Evolutionary conservation across 345 rosid genomes (phyloP).

Genomic region (Atalantia buxifolia): DNA sequence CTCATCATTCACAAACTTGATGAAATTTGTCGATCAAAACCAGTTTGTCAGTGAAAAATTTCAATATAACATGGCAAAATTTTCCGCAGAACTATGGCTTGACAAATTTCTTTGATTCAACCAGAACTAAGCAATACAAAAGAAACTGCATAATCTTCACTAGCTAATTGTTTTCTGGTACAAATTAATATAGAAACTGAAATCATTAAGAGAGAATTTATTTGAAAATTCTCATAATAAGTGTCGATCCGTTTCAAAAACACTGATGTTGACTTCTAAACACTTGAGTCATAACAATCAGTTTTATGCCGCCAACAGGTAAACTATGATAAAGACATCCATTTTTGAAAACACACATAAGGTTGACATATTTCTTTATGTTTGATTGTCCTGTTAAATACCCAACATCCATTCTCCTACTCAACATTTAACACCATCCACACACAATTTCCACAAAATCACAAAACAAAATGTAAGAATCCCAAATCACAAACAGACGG

Average conservation of each 20-base stretch:
- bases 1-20: background rate
- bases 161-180: background rate
- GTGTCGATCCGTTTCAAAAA: background rate
- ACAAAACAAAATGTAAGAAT: background rate
- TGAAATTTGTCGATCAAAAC: background rate
- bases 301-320: background rate
- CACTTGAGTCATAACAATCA: background rate
- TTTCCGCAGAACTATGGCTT: background rate
- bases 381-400: background rate
- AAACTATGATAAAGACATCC: background rate
- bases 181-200: background rate
- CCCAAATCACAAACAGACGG: background rate
- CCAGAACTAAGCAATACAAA: background rate
- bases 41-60: background rate
- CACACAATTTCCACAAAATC: background rate
- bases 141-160: background rate
- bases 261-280: constrained; percentile 6
- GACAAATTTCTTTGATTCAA: background rate
- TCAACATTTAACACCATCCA: background rate
- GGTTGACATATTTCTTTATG: background rate
- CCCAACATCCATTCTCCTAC: background rate
- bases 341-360: background rate
- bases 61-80: background rate
- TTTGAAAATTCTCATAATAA: background rate
- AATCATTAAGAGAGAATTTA: background rate